Base-by-base conservation (phyloP, 1,284 basidiomycete genomes). In the Leccinum variabile region DNA sequence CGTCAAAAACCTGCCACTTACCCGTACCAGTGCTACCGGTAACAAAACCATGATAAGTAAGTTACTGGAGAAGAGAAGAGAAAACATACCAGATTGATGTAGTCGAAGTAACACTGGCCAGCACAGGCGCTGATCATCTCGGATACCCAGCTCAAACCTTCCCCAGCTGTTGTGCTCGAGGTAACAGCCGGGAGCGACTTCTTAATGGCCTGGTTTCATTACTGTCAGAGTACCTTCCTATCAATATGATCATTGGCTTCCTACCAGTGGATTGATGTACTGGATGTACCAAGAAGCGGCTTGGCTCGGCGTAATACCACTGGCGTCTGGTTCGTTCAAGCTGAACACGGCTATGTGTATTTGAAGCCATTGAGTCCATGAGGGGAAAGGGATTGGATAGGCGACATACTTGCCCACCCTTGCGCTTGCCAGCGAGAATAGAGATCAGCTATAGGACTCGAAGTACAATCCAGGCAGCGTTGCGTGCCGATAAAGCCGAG, bases 401-500 rank as follows among this genome's bases (percentile, higher is more conserved):
- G 3, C 41, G 8, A 66, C 73, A 6, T 62, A 74, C 74, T 74
- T 18, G 64, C 54, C 77, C 79, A 78, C 6, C 68, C 65, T 50
- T 74, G 73, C 3, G 63, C 18, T 57, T 74, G 30, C 63, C 69
- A 75, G 57, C 77, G 78, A 37, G 71, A 64, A 10, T 63, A 50
- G 22, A 78, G 72, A 22, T 72, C 62, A 6, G 65, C 63, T n/a
- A 78, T 68, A 1, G 78, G 77, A 32, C 77, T 79, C 3, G 77
- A 78, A 53, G 35, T 55, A 37, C 77, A 79, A 60, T 78, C 77
- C 2, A 64, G 56, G 61, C 74, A 78, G 8, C 76, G 75, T 62
- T 78, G 78, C 77, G 70, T 80, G 25, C 77, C 77, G n/a, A 80
- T 77, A 63, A 79, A 78, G 5, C 63, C 67, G 3, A 78, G 72